These are phyloP conservation scores for Ceratocystis variospora DNA, from an alignment of 2,329 filamentous ascomycete genomes.

Conservation along the genomic window DNA sequence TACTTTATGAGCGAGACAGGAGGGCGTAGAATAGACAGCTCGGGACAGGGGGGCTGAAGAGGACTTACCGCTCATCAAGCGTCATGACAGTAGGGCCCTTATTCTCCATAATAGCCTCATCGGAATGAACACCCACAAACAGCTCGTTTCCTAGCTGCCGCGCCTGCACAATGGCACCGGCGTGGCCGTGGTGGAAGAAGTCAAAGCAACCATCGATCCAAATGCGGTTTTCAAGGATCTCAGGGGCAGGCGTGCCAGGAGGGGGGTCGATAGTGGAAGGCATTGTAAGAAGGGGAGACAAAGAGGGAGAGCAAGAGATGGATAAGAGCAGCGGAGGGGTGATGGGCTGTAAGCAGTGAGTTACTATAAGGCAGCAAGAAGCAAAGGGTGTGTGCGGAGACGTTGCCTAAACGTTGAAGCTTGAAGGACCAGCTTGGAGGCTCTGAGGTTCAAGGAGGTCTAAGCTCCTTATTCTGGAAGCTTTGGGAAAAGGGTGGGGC, in stretches of 20 bases:
- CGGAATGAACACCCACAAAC: constrained; percentile 84
- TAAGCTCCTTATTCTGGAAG: not conserved
- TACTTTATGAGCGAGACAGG: too few relatives aligned
- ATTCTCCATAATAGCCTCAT: constrained; percentile 89
- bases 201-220: constrained; percentile 99
- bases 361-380: too few relatives aligned
- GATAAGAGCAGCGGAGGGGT: not conserved
- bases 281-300: constrained; percentile 9
- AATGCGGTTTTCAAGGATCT: constrained; percentile 56
- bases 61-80: constrained; percentile 59
- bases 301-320: too few relatives aligned
- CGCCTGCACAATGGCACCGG: constrained; percentile 91
- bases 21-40: not conserved
- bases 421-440: not conserved
- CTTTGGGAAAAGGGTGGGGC: not conserved
- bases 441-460: not conserved
- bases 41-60: not conserved
- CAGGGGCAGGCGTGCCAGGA: constrained; percentile 37
- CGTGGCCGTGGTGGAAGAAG: constrained; percentile 96
- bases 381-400: too few relatives aligned
- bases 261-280: constrained; percentile 22
- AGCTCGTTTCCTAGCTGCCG: constrained; percentile 81
- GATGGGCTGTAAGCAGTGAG: not conserved
- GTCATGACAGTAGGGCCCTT: constrained; percentile 98
- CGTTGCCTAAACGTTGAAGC: not conserved